These are phyloP conservation scores for Gaeumannomyces tritici DNA, from an alignment of 2,329 filamentous ascomycete genomes.

Conservation along the genomic window DNA sequence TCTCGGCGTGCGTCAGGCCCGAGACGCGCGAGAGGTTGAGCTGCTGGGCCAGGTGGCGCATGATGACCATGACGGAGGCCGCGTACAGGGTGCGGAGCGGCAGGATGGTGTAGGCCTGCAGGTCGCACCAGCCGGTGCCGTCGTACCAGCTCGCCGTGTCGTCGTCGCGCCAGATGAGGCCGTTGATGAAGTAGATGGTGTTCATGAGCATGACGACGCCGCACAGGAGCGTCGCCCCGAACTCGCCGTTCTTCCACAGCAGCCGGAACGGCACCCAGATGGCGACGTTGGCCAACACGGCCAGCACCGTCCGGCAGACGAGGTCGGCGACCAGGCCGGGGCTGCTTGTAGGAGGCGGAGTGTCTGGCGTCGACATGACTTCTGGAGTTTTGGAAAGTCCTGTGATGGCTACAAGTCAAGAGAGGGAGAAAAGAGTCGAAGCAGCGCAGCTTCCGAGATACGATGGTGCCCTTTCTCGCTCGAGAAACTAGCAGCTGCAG, in stretches of 20 bases:
- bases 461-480: no score
- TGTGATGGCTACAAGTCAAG: not conserved
- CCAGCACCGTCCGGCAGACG: constrained; percentile 36
- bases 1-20: constrained; percentile 29
- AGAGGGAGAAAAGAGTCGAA: not conserved
- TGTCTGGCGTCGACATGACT: not conserved
- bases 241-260: constrained; percentile 42
- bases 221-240: constrained; percentile 42
- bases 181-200: constrained; percentile 36
- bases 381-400: not conserved
- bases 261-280: constrained; percentile 42
- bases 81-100: constrained; percentile 33
- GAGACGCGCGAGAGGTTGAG: constrained; percentile 33
- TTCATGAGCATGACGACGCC: constrained; percentile 34
- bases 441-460: not conserved
- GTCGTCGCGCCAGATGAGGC: constrained; percentile 44
- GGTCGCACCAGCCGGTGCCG: constrained; percentile 44
- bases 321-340: constrained; percentile 31
- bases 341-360: not conserved
- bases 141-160: constrained; percentile 39
- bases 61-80: constrained; percentile 43
- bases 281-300: constrained; percentile 31
- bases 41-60: constrained; percentile 42
- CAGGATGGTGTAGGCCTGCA: constrained; percentile 28
- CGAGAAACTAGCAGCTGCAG: not conserved